Evolutionary conservation across 768 basidiomycete genomes (phyloP).

Genomic region (Chiua virens): DNA sequence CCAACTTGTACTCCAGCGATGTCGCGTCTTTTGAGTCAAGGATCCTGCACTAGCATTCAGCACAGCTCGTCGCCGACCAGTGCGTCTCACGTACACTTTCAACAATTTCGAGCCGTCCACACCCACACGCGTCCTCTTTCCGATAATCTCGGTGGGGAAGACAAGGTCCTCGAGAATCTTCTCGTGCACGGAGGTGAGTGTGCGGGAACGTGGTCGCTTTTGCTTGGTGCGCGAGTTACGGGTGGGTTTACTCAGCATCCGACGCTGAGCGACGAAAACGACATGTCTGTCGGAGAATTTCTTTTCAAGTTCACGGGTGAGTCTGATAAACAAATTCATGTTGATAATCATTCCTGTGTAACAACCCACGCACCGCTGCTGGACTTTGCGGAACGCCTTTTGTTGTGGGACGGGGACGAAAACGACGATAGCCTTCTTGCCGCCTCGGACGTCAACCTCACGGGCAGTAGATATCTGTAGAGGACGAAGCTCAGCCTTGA

Average conservation of each 20-base stretch:
- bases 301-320: conserved; percentile 99
- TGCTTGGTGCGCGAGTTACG: conserved; percentile 91
- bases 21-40: conserved; percentile 98
- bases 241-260: conserved; percentile 96
- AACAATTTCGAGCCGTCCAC: conserved; percentile 94
- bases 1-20: conserved; percentile 99
- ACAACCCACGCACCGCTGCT: conserved; percentile 66
- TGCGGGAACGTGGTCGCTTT: conserved; percentile 95
- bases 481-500: conserved; percentile 93
- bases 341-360: not conserved
- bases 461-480: conserved; percentile 98
- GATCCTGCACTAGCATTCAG: conserved; percentile 55
- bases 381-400: conserved; percentile 98
- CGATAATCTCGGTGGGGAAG: conserved; percentile 98
- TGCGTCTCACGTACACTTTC: conserved; percentile 79
- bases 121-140: conserved; percentile 93
- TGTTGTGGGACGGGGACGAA: conserved; percentile 97
- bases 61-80: conserved; percentile 8
- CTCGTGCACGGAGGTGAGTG: conserved; percentile 96
- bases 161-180: conserved; percentile 99
- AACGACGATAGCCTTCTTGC: conserved; percentile 98
- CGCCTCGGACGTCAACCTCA: conserved; percentile 98
- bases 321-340: conserved; percentile 47
- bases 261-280: conserved; percentile 97
- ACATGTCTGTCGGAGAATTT: conserved; percentile 99